Conservation (phyloP, 2,329 filamentous ascomycete species). For the Diaporthe sp. region DNA sequence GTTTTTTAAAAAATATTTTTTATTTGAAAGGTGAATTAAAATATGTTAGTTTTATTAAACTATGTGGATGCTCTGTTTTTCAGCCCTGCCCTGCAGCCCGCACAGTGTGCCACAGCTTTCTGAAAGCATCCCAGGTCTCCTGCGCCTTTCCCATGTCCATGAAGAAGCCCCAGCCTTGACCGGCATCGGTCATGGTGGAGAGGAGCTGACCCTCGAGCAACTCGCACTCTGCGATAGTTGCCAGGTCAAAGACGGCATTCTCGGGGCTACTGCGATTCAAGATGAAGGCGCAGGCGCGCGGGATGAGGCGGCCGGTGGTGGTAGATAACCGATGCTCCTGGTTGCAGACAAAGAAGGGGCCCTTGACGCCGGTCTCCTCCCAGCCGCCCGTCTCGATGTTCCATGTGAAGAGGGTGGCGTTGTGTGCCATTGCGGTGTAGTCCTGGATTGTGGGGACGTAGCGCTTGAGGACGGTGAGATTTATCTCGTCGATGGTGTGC, state of each 20-base stretch:
- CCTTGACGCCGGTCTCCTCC: conserved; percentile 90
- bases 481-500: conserved; percentile 87
- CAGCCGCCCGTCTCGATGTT: conserved; percentile 74
- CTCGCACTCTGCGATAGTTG: conserved; percentile 73
- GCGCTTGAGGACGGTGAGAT: conserved; percentile 85
- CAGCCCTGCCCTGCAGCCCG: background rate
- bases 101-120: background rate
- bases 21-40: background rate
- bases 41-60: background rate
- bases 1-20: too few species aligned
- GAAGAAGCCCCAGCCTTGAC: conserved; percentile 22
- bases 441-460: conserved; percentile 81
- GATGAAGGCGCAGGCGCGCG: conserved; percentile 74
- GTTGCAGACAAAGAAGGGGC: conserved; percentile 89
- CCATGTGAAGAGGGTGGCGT: conserved; percentile 89
- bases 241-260: conserved; percentile 78
- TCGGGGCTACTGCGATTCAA: conserved; percentile 80
- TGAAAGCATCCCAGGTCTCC: conserved; percentile 28
- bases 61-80: background rate
- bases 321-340: conserved; percentile 58
- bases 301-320: conserved; percentile 51
- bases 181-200: background rate
- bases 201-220: conserved; percentile 16
- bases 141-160: conserved; percentile 28
- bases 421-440: conserved; percentile 86